Base-by-base conservation (phyloP, 1,284 basidiomycete species). In the Tilletia setariae region DNA sequence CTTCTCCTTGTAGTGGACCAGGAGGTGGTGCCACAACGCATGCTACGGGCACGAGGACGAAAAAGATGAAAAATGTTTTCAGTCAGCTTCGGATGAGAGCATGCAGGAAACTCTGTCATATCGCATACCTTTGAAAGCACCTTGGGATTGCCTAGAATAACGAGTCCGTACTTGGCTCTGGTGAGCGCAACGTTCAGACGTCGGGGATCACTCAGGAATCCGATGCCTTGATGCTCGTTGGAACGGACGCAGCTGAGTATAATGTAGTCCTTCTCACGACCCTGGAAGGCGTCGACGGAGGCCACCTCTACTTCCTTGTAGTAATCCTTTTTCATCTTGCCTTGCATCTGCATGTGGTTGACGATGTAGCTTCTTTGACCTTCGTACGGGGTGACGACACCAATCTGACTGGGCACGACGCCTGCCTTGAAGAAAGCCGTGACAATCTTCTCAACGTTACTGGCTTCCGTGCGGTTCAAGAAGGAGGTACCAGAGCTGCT, bases 271-370 rank as follows among this genome's bases (percentile, higher is more conserved):
- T 98, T 98, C 85, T 99, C 96, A 81, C 96, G 89, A 42, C 96
- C 96, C 83, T 99, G 96, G 88, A 98, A 99, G 1, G 96, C 96
- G 83, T 99, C 96, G 64, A 99, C 96, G 79, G 91, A 93, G 15
- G 96, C 96, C 49, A 99, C 96, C 83, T 99, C 96, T 61, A 99
- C 94, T 78, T 98, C 94, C 86, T 98, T 98, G 87, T 99, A 99
- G 13, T 98, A 84, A 75, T 99, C 96, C 85, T 98, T 98, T 88
- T 97, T 97, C 71, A 98, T 86, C 32, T 93, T 91, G 32, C 96
- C 96, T 82, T 96, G 96, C 85, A 95, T 91, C 85, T 98, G 96
- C 96, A 98, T 98, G 84, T 97, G 97, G 82, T 93, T 95, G 81
- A 96, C 93, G 80, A 99, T 91, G 84, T 96, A 98, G 11, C 93